Evolutionary conservation across 176 grass and related monocot species (phyloP), one percentile per base, ranked within the genome.

Genomic region (Ensete glaucum): DNA sequence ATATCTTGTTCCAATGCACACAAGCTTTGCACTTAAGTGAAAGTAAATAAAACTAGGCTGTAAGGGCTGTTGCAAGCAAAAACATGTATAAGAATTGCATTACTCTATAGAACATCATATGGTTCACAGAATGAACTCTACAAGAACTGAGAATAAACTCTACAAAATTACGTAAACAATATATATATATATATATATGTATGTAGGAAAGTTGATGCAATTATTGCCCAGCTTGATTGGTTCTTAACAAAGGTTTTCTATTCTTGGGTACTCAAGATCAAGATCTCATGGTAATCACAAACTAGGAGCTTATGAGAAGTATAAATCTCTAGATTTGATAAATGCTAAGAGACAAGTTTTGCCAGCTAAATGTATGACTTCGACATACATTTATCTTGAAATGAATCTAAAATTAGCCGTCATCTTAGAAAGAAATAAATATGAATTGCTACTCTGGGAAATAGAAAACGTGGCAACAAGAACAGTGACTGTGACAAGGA

Each of bases 201-300:
- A 24, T 24, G 34, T 43, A 43, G 34, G 34, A 43, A 43, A 43
- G 5, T 43, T 43, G 34, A 43, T 43, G 34, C 34, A 43, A 43
- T 43, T 43, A 6, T 43, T 6, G 34, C 34, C 4, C 34, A 43
- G 4, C 34, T 43, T 43, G 34, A 4, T 60, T 21, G 2, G 21
- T 60, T 60, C 19, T n/a, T 60, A 60, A 60, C 19, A 60, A n/a
- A 19, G 34, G 34, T 43, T 43, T 43, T 43, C 14, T 60, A 60
- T 60, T 17, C 57, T 7, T 15, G 17, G n/a, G 57, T 9, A 43
- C 8, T 60, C 57, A 21, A 60, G 57, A 60, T 21, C 57, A 60
- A 60, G 57, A 60, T 60, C 17, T 60, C 17, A 60, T 60, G 57
- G 57, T 60, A 60, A 60, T n/a, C 57, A 60, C 57, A 60, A 60